Percentiles rank a stretch among this genome's conserved stretches.
phyloP scores from a whole-genome alignment of 2,329 filamentous ascomycete genomes.

The Acrocalymma vagum region DNA sequence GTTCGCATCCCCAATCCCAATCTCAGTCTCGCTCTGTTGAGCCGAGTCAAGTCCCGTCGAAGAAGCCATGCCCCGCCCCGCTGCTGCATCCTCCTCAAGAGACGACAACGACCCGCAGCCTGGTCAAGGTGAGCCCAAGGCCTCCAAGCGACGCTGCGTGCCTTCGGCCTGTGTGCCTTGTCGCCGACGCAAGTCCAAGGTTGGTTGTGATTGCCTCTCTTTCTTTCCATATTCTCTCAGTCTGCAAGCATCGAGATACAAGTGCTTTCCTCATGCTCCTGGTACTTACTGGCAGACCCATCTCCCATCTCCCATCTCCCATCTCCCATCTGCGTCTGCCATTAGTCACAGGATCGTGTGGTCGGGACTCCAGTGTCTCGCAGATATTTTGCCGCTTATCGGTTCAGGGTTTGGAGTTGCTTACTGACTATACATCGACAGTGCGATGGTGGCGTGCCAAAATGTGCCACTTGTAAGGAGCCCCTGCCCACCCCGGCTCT shows the following conservation, averaged over 20 bases:
- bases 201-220: slow-evolving; percentile 29
- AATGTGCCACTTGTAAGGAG: slow-evolving; percentile 63
- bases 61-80: slow-evolving; percentile 38
- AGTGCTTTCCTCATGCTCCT: too few relatives aligned
- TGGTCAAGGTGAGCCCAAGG: slow-evolving; percentile 32
- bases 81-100: slow-evolving; percentile 25
- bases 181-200: slow-evolving; percentile 60
- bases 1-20: too few relatives aligned
- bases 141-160: slow-evolving; percentile 44
- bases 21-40: slow-evolving; percentile 13
- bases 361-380: too few relatives aligned
- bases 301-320: too few relatives aligned
- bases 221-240: too few relatives aligned
- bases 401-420: too few relatives aligned
- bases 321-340: too few relatives aligned
- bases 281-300: too few relatives aligned
- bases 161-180: slow-evolving; percentile 58
- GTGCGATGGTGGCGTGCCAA: slow-evolving; percentile 60
- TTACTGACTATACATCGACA: slow-evolving; percentile 35
- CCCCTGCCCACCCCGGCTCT: too few relatives aligned
- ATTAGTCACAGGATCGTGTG: too few relatives aligned
- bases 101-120: slow-evolving; percentile 27
- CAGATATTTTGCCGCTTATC: too few relatives aligned
- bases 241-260: too few relatives aligned
- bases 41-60: slow-evolving; percentile 2